These are phyloP conservation scores for Hortiboletus campestris DNA, from an alignment of 768 basidiomycete species.

Conservation along the genomic window DNA sequence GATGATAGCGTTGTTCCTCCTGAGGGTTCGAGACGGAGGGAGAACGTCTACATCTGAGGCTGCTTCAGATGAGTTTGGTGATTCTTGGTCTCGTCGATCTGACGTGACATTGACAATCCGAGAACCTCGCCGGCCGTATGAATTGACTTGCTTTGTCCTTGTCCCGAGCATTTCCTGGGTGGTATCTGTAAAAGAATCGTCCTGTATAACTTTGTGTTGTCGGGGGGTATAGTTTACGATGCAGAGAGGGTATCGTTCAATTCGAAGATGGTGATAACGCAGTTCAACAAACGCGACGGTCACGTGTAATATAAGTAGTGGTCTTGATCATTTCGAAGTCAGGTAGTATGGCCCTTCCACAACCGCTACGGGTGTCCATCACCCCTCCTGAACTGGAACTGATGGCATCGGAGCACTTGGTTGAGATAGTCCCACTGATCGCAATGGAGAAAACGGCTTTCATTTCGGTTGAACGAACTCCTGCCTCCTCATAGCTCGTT, in stretches of 20 bases:
- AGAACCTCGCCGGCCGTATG: slow-evolving; percentile 62
- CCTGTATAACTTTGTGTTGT: neutral
- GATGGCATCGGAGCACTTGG: slow-evolving; percentile 77
- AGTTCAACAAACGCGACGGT: slow-evolving; percentile 14
- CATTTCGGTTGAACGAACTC: slow-evolving; percentile 64
- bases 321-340: neutral
- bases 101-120: slow-evolving; percentile 53
- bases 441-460: slow-evolving; percentile 90
- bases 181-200: neutral
- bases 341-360: slow-evolving; percentile 66
- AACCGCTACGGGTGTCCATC: slow-evolving; percentile 63
- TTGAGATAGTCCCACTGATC: slow-evolving; percentile 87
- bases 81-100: slow-evolving; percentile 28
- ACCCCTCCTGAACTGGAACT: slow-evolving; percentile 87
- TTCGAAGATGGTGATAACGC: neutral
- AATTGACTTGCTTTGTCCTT: slow-evolving; percentile 62
- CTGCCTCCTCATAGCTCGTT: slow-evolving; percentile 5
- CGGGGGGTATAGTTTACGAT: neutral
- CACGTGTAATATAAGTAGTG: slow-evolving; percentile 16
- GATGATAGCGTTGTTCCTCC: slow-evolving; percentile 23
- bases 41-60: slow-evolving; percentile 38
- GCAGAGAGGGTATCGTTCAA: slow-evolving; percentile 1
- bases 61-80: slow-evolving; percentile 30
- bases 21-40: slow-evolving; percentile 7
- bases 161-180: slow-evolving; percentile 49